phyloP scores from a whole-genome alignment of 1,139 yeast genomes.

The Diutina pseudorugosa region DNA sequence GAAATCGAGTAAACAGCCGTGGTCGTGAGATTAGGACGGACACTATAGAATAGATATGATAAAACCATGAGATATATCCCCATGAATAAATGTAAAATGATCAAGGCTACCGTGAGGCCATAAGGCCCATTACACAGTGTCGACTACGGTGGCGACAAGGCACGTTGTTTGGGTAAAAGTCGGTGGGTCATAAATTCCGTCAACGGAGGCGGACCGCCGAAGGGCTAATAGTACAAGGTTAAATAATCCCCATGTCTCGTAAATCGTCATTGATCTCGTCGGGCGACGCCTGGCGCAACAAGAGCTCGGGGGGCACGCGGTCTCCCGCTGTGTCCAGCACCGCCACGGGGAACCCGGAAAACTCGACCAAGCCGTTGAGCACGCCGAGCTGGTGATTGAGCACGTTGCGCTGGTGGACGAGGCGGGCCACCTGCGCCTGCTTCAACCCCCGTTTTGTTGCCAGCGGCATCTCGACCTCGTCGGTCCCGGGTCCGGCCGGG shows the following conservation, averaged over 20 bases:
- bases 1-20: no score
- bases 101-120: no score
- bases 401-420: conserved; percentile 43
- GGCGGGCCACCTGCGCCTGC: conserved; percentile 28
- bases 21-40: no score
- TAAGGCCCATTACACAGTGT: no score
- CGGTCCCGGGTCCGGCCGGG: conserved; percentile 6
- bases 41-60: no score
- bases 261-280: conserved; percentile 57
- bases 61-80: no score
- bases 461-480: conserved; percentile 8
- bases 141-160: no score
- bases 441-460: conserved; percentile 24
- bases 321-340: conserved; percentile 21
- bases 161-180: no score
- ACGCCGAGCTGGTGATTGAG: conserved; percentile 44
- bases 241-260: conserved; percentile 31
- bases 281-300: conserved; percentile 40
- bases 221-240: background rate
- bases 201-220: background rate
- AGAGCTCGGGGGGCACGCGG: conserved; percentile 15
- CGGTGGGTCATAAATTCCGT: background rate
- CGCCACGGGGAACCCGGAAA: conserved; percentile 63
- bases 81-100: no score
- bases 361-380: conserved; percentile 43